Evolutionary conservation across 768 basidiomycete genomes (phyloP).

Genomic region (Suillus ampliporus): DNA sequence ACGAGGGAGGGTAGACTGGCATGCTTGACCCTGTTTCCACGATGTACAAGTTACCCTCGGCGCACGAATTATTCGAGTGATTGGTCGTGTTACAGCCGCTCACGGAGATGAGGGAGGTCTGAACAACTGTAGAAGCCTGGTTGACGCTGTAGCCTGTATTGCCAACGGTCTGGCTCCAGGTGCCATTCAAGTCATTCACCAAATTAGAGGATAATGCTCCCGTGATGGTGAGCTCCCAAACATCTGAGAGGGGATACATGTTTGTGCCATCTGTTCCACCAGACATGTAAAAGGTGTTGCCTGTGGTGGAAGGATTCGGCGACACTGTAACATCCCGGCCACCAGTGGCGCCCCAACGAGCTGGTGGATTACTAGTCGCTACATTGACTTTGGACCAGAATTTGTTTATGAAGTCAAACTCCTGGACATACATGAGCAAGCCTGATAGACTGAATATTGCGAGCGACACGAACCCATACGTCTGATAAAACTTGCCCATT

Average conservation of each 20-base stretch:
- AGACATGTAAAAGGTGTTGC: conserved; percentile 74
- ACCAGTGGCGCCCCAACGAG: conserved; percentile 75
- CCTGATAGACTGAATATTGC: background rate
- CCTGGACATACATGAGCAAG: conserved; percentile 47
- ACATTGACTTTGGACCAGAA: conserved; percentile 74
- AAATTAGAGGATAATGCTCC: conserved; percentile 77
- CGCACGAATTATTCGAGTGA: conserved; percentile 53
- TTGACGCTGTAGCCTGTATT: conserved; percentile 41
- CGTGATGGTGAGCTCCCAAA: conserved; percentile 73
- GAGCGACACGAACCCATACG: conserved; percentile 64
- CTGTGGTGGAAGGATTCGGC: conserved; percentile 42
- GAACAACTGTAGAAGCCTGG: conserved; percentile 65
- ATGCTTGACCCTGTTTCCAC: conserved; percentile 39
- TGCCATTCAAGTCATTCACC: conserved; percentile 51
- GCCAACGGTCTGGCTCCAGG: conserved; percentile 60
- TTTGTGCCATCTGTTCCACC: conserved; percentile 66
- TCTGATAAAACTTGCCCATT: conserved; percentile 63
- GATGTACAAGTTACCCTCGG: conserved; percentile 62
- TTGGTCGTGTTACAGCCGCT: conserved; percentile 65
- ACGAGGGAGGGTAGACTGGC: conserved; percentile 49
- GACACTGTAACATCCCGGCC: conserved; percentile 67
- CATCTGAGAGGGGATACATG: conserved; percentile 58
- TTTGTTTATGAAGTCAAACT: conserved; percentile 75
- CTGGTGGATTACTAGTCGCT: conserved; percentile 57
- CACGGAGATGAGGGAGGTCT: conserved; percentile 54